Evolutionary conservation across 805 yeast genomes (phyloP).

Genomic region (Candida glaebosa): DNA sequence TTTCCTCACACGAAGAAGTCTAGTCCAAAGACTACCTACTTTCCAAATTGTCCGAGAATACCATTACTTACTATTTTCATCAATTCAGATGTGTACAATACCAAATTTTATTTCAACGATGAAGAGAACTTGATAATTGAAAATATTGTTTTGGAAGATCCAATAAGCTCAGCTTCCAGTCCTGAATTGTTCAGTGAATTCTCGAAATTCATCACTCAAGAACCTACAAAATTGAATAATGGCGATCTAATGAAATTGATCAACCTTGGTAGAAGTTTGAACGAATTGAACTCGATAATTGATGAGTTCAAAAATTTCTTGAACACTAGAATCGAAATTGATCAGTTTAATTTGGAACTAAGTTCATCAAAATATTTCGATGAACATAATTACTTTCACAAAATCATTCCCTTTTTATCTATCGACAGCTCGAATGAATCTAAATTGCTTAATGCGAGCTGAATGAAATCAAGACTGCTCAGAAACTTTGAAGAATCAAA

Average conservation of each 20-base stretch:
- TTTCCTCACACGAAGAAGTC: not conserved
- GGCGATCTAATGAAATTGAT: conserved; percentile 17
- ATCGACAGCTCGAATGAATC: conserved; percentile 30
- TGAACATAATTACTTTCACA: conserved; percentile 33
- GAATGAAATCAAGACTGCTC: too few species aligned
- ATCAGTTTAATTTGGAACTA: conserved; percentile 17
- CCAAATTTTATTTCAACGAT: conserved; percentile 27
- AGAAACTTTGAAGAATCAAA: not conserved
- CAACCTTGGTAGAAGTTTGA: conserved; percentile 45
- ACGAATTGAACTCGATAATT: conserved; percentile 48
- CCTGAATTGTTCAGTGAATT: conserved; percentile 1
- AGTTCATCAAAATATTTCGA: conserved; percentile 13
- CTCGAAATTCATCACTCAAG: conserved; percentile 3
- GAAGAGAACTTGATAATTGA: conserved; percentile 21
- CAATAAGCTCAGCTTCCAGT: not conserved
- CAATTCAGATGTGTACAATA: conserved; percentile 27
- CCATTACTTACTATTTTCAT: conserved; percentile 30
- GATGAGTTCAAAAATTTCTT: conserved; percentile 45
- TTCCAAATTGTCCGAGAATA: conserved; percentile 23
- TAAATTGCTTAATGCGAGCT: conserved; percentile 27
- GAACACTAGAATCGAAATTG: conserved; percentile 25
- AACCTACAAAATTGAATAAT: conserved; percentile 5
- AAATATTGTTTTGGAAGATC: conserved; percentile 4
- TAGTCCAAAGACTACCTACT: conserved; percentile 2
- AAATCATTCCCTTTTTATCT: conserved; percentile 37